Percentiles rank a stretch among this genome's conserved stretches.
phyloP scores from a whole-genome alignment of 805 yeast species.

The Candida parachauliodes region DNA sequence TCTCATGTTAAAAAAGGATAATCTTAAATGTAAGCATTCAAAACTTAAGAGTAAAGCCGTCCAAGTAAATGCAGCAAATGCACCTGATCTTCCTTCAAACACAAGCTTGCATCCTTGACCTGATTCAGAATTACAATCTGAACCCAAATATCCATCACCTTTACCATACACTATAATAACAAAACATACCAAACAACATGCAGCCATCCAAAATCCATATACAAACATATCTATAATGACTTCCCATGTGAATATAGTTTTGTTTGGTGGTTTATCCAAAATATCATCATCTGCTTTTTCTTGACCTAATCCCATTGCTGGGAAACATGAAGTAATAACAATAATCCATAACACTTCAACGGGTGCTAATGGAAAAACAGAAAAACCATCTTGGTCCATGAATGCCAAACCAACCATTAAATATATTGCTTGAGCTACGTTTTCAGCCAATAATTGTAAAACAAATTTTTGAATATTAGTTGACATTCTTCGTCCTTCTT shows the following conservation, averaged over 20 bases:
- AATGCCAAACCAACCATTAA: conserved; percentile 73
- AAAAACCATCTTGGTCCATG: conserved; percentile 55
- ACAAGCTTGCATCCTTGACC: conserved; percentile 54
- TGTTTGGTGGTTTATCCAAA: conserved; percentile 63
- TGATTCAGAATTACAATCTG: conserved; percentile 53
- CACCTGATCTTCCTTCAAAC: conserved; percentile 70
- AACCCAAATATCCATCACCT: conserved; percentile 65
- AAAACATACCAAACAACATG: conserved; percentile 63
- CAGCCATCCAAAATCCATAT: conserved; percentile 75
- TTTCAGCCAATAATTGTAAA: conserved; percentile 30
- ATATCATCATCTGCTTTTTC: conserved; percentile 63
- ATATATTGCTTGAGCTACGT: conserved; percentile 53
- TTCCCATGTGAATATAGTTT: conserved; percentile 63
- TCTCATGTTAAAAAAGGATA: conserved; percentile 69
- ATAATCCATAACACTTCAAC: conserved; percentile 34
- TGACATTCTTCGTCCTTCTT: conserved; percentile 31
- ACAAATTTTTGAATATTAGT: conserved; percentile 33
- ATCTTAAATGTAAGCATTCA: conserved; percentile 73
- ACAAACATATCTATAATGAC: conserved; percentile 64
- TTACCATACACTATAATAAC: conserved; percentile 62
- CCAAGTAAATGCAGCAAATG: conserved; percentile 85
- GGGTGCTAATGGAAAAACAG: conserved; percentile 74
- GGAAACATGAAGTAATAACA: conserved; percentile 34
- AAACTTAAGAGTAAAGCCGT: conserved; percentile 76
- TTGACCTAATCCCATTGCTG: conserved; percentile 40